Evolutionary conservation across 2,329 filamentous ascomycete genomes (phyloP).

Genomic region (Fusarium nelsonii): DNA sequence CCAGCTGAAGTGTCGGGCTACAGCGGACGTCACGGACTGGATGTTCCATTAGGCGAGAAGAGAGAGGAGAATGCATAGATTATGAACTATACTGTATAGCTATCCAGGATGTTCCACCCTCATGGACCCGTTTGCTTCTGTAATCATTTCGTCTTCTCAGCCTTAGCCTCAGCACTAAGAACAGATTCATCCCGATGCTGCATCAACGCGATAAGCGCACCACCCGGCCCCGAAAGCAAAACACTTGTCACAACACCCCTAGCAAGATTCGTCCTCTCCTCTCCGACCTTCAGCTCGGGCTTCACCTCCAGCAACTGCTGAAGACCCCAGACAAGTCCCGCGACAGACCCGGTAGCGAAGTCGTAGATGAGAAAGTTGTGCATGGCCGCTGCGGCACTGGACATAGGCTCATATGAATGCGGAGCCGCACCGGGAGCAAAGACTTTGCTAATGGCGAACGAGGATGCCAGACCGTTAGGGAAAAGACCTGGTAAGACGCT

Average conservation of each 20-base stretch:
- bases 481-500: conserved; percentile 30
- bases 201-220: conserved; percentile 44
- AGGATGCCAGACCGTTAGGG: conserved; percentile 29
- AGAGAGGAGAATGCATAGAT: conserved; percentile 10
- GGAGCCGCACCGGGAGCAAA: conserved; percentile 39
- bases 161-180: conserved; percentile 42
- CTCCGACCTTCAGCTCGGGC: conserved; percentile 30
- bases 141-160: conserved; percentile 40
- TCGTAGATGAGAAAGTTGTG: conserved; percentile 48
- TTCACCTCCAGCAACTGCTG: conserved; percentile 29
- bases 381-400: conserved; percentile 25
- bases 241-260: conserved; percentile 39
- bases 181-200: conserved; percentile 46
- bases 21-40: conserved; percentile 47
- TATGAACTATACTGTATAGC: background rate
- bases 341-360: conserved; percentile 38
- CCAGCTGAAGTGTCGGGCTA: conserved; percentile 71
- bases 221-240: conserved; percentile 41
- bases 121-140: rapidly evolving
- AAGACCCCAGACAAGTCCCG: conserved; percentile 38
- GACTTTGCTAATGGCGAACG: conserved; percentile 25
- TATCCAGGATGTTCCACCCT: background rate
- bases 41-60: conserved; percentile 44
- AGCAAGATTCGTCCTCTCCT: conserved; percentile 36
- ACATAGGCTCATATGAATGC: conserved; percentile 36